Conservation (phyloP, 176 grass and related monocot species). For the Triticum monococcum region DNA sequence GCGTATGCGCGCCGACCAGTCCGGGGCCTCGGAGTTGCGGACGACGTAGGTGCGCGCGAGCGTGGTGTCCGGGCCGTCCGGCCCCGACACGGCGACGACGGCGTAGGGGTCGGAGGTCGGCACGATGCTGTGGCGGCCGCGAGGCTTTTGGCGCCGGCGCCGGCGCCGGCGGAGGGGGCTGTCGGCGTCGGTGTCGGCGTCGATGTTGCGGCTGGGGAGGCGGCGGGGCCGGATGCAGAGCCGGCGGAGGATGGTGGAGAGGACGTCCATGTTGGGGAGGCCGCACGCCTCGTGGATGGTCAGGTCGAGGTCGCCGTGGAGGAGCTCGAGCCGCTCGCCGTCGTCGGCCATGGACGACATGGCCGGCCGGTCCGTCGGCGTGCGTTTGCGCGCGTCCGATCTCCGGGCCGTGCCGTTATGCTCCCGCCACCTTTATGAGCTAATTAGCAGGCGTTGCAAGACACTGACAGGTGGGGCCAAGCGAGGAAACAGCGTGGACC, state of each 20-base stretch:
- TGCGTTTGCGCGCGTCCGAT: not conserved
- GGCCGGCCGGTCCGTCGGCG: not conserved
- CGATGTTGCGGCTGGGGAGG: not conserved
- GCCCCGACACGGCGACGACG: slow-evolving; percentile 17
- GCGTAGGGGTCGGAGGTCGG: slow-evolving; percentile 67
- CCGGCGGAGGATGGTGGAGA: slow-evolving; percentile 55
- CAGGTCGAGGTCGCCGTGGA: slow-evolving; percentile 78
- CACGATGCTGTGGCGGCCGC: not conserved
- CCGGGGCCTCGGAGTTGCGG: slow-evolving; percentile 55
- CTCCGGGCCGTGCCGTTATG: not conserved
- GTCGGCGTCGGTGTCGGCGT: not conserved
- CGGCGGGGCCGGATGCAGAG: slow-evolving; percentile 30
- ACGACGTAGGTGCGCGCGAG: slow-evolving; percentile 72
- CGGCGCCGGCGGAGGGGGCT: not conserved
- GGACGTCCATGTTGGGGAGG: slow-evolving; percentile 82
- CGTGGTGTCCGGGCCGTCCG: slow-evolving; percentile 20
- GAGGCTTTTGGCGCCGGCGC: slow-evolving; percentile 5
- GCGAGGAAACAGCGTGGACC: too few relatives aligned
- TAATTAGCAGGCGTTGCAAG: too few relatives aligned
- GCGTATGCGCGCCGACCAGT: slow-evolving; percentile 39
- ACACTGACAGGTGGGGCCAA: too few relatives aligned
- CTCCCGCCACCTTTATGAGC: not conserved
- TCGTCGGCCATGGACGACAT: not conserved
- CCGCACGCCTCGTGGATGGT: slow-evolving; percentile 46
- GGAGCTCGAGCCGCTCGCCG: not conserved